A percentile compares a stretch with the other conserved stretches of the same genome.
Evolutionary conservation across 164 flowering plant species (phyloP).

Genomic region (Macadamia integrifolia): DNA sequence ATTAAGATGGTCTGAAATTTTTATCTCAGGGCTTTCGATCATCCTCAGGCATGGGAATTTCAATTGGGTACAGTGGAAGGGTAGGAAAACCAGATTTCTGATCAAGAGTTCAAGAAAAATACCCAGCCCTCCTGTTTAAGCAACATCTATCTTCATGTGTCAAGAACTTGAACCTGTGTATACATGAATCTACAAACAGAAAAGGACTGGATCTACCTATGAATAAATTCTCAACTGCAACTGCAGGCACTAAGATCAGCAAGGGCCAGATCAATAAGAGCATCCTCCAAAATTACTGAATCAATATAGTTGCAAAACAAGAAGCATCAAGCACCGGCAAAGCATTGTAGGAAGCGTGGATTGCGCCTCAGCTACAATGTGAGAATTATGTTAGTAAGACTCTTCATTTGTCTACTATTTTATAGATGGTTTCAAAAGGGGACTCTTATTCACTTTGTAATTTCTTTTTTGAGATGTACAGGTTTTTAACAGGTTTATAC

Average conservation of each 20-base stretch:
- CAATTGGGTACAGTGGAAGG: conserved; percentile 83
- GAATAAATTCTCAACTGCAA: conserved; percentile 9
- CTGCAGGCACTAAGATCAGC: conserved; percentile 68
- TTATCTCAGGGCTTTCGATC: conserved; percentile 51
- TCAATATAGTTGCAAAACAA: conserved; percentile 53
- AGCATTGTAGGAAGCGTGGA: conserved; percentile 57
- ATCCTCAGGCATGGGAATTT: conserved; percentile 44
- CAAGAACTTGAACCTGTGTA: conserved; percentile 70
- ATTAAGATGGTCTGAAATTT: conserved; percentile 4
- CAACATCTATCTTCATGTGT: conserved; percentile 34
- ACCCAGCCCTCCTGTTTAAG: conserved; percentile 85
- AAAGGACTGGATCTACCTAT: not conserved
- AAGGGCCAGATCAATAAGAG: conserved; percentile 56
- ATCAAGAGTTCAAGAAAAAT: conserved; percentile 73
- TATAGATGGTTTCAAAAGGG: not conserved
- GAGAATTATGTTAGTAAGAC: conserved; percentile 49
- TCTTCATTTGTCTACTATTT: not conserved
- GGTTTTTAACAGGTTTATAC: conserved; percentile 63
- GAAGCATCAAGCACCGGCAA: conserved; percentile 69
- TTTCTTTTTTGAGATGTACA: conserved; percentile 19
- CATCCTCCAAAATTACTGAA: conserved; percentile 55
- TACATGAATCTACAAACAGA: conserved; percentile 28
- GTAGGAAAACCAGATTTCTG: conserved; percentile 43
- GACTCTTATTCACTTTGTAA: not conserved
- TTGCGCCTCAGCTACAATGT: conserved; percentile 35